phyloP scores from a whole-genome alignment of 2,329 filamentous ascomycete genomes.

The Plenodomus biglobosus region DNA sequence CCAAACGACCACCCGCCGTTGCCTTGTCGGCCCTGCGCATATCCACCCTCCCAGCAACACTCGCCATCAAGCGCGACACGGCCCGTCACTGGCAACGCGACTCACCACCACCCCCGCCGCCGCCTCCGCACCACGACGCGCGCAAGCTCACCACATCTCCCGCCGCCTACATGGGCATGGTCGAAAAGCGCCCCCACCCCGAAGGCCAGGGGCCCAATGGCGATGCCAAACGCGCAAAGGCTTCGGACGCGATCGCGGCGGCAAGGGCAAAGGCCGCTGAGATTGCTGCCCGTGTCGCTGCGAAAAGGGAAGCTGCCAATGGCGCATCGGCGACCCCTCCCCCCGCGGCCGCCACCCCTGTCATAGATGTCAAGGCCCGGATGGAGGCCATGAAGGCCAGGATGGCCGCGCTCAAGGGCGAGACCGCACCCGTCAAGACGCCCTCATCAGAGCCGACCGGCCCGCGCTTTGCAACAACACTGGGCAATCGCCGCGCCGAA shows the following conservation, averaged over 20 bases:
- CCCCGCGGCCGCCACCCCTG: constrained; percentile 13
- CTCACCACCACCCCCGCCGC: constrained; percentile 1
- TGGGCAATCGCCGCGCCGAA: constrained; percentile 57
- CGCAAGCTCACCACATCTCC: constrained; percentile 2
- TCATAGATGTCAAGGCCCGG: constrained; percentile 22
- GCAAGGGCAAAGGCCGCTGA: constrained; percentile 40
- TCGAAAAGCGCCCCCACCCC: constrained; percentile 49
- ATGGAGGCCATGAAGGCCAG: constrained; percentile 34
- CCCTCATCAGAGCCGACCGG: constrained; percentile 47
- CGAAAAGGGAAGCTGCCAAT: constrained; percentile 17
- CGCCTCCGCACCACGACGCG: constrained; percentile 4
- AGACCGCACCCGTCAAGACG: constrained; percentile 62
- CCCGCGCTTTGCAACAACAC: constrained; percentile 57
- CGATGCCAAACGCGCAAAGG: constrained; percentile 46
- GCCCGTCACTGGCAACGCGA: neutral
- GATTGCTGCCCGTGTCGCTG: constrained; percentile 39
- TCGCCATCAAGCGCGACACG: neutral
- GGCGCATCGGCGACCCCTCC: constrained; percentile 12
- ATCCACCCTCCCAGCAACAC: neutral
- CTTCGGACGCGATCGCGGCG: constrained; percentile 33
- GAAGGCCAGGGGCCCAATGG: constrained; percentile 34
- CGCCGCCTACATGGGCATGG: constrained; percentile 32
- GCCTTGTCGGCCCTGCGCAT: neutral
- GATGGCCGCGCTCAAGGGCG: constrained; percentile 46
- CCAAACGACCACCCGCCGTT: too few species aligned